Percentiles rank a stretch among this genome's conserved stretches.
phyloP scores from a whole-genome alignment of 768 basidiomycete genomes.

The Mycena albidolilacea region DNA sequence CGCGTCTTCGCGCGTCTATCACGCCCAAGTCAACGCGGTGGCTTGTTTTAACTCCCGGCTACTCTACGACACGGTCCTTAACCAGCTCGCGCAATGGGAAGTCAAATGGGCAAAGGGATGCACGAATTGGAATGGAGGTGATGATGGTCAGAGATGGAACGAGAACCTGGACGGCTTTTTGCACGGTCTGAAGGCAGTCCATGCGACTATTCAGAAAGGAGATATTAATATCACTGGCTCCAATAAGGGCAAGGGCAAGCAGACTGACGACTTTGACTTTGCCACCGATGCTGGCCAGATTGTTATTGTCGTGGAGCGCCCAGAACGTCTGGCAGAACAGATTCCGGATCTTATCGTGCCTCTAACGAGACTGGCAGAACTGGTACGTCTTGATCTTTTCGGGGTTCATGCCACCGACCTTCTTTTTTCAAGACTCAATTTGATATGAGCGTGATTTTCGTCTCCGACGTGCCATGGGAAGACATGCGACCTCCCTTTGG shows the following conservation, averaged over 20 bases:
- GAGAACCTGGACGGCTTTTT: conserved; percentile 78
- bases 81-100: conserved; percentile 69
- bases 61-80: conserved; percentile 77
- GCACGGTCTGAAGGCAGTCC: conserved; percentile 70
- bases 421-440: conserved; percentile 63
- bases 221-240: conserved; percentile 4
- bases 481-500: conserved; percentile 79
- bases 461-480: conserved; percentile 80
- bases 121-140: conserved; percentile 64
- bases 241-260: conserved; percentile 41
- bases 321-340: conserved; percentile 73
- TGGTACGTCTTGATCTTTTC: conserved; percentile 61
- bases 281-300: conserved; percentile 56
- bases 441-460: conserved; percentile 71
- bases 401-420: conserved; percentile 18
- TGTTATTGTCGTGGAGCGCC: conserved; percentile 76
- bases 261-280: conserved; percentile 9
- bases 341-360: conserved; percentile 80
- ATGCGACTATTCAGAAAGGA: conserved; percentile 43
- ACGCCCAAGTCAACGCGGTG: conserved; percentile 68
- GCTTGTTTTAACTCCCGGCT: conserved; percentile 74
- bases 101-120: conserved; percentile 75
- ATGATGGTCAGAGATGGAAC: conserved; percentile 65
- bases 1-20: conserved; percentile 50
- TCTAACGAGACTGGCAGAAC: conserved; percentile 77